Conservation (phyloP, 2,329 filamentous ascomycete genomes). For the Daldinia eschscholtzii region DNA sequence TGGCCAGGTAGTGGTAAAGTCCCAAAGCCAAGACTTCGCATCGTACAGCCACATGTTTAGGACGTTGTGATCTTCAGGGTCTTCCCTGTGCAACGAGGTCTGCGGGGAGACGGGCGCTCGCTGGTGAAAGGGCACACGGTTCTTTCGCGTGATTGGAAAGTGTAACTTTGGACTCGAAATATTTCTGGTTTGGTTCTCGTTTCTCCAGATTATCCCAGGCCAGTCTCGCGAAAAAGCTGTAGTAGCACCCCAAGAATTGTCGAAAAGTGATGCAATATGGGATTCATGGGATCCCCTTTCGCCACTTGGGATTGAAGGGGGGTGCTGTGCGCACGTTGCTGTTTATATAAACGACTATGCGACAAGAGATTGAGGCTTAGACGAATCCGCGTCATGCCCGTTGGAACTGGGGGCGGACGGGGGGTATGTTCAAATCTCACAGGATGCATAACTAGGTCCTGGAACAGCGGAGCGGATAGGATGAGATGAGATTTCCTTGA, state of each 20-base stretch:
- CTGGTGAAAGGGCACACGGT: slow-evolving; percentile 34
- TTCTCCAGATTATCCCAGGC: slow-evolving; percentile 15
- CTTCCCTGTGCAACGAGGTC: slow-evolving; percentile 44
- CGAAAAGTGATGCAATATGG: slow-evolving; percentile 41
- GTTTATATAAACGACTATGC: slow-evolving; percentile 44
- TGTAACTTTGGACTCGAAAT: slow-evolving; percentile 30
- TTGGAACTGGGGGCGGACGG: slow-evolving; percentile 15
- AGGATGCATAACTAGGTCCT: slow-evolving; percentile 31
- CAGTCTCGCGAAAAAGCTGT: slow-evolving; percentile 27
- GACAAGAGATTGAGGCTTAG: slow-evolving; percentile 39
- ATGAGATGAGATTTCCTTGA: slow-evolving; percentile 39
- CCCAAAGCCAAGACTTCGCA: slow-evolving; percentile 43
- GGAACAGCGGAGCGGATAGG: slow-evolving; percentile 23
- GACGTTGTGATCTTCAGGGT: slow-evolving; percentile 49
- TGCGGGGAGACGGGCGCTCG: slow-evolving; percentile 42
- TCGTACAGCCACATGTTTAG: slow-evolving; percentile 45
- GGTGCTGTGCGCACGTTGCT: slow-evolving; percentile 37
- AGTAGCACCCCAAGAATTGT: slow-evolving; percentile 32
- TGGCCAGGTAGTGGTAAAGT: slow-evolving; percentile 38
- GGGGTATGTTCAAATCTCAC: slow-evolving; percentile 32
- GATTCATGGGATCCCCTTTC: slow-evolving; percentile 38
- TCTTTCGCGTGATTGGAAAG: slow-evolving; percentile 38
- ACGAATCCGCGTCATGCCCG: slow-evolving; percentile 36
- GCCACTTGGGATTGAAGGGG: slow-evolving; percentile 33
- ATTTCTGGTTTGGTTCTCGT: slow-evolving; percentile 29